phyloP scores from a whole-genome alignment of 2,329 filamentous ascomycete species.

The Whalleya microplaca region DNA sequence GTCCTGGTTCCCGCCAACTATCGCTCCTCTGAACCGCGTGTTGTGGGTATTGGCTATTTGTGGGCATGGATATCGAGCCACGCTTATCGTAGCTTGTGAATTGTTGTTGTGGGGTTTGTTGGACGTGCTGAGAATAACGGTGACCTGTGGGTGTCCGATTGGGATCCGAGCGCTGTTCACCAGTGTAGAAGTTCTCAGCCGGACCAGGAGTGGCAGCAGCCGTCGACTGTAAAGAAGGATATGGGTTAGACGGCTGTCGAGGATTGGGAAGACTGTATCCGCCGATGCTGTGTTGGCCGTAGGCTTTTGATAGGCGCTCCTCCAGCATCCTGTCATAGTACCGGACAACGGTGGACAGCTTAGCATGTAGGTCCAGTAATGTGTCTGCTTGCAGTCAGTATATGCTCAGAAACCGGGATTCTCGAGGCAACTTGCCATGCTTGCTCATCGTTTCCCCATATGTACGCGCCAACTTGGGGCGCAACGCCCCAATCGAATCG shows the following conservation, averaged over 20 bases:
- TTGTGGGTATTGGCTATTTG: slow-evolving; percentile 48
- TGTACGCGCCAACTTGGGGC: slow-evolving; percentile 91
- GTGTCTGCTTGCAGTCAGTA: slow-evolving; percentile 67
- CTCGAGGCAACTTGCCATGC: slow-evolving; percentile 67
- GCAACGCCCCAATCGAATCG: slow-evolving; percentile 90
- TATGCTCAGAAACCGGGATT: neutral
- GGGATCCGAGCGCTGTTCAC: slow-evolving; percentile 57
- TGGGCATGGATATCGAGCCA: slow-evolving; percentile 44
- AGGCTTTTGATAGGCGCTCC: slow-evolving; percentile 89
- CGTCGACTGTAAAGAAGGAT: slow-evolving; percentile 69
- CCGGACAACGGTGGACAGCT: slow-evolving; percentile 91
- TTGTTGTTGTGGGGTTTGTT: slow-evolving; percentile 48
- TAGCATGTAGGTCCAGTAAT: slow-evolving; percentile 89
- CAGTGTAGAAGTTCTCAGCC: slow-evolving; percentile 83
- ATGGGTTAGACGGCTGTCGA: slow-evolving; percentile 62
- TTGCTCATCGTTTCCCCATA: slow-evolving; percentile 99
- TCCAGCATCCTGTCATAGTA: slow-evolving; percentile 99
- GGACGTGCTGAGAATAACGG: slow-evolving; percentile 54
- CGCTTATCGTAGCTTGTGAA: slow-evolving; percentile 49
- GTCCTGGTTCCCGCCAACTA: slow-evolving; percentile 52
- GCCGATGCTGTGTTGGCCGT: slow-evolving; percentile 76
- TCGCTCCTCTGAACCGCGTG: slow-evolving; percentile 53
- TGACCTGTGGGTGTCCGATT: slow-evolving; percentile 53
- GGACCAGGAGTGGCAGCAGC: slow-evolving; percentile 52
- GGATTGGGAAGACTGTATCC: slow-evolving; percentile 62